A percentile compares a stretch with the other conserved stretches of the same genome.
Conservation (phyloP, 2,329 filamentous ascomycete species). For the Neopestalotiopsis sp. region DNA sequence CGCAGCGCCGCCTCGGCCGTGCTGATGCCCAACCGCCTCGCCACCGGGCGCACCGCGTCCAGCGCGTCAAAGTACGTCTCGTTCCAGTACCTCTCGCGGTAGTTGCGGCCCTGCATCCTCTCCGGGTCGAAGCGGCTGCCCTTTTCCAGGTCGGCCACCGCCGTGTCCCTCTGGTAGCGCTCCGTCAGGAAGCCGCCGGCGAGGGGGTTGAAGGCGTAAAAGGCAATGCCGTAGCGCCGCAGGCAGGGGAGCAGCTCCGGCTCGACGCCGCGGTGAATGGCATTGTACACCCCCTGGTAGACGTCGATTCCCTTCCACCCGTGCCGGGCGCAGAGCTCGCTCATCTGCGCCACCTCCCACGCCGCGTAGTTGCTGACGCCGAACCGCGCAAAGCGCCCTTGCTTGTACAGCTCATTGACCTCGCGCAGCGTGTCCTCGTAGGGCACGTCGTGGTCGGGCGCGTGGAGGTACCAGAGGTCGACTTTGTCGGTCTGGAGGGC, state of each 20-base stretch:
- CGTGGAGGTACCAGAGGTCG: constrained; percentile 49
- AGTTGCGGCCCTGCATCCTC: constrained; percentile 11
- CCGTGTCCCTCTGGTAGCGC: constrained; percentile 10
- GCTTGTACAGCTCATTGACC: constrained; percentile 45
- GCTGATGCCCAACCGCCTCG: constrained; percentile 14
- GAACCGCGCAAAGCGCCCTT: constrained; percentile 50
- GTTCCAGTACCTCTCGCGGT: constrained; percentile 16
- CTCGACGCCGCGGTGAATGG: constrained; percentile 47
- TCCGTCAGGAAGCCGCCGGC: constrained; percentile 22
- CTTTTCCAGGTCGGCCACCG: background rate
- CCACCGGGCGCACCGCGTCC: constrained; percentile 15
- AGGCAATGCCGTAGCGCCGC: constrained; percentile 46
- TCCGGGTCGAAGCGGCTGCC: constrained; percentile 18
- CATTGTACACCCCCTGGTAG: constrained; percentile 56
- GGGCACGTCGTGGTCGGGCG: constrained; percentile 48
- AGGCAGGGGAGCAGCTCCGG: constrained; percentile 47
- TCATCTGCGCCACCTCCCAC: constrained; percentile 48
- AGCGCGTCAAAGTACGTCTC: constrained; percentile 21
- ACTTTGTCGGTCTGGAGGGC: constrained; percentile 27
- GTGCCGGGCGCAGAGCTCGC: constrained; percentile 47
- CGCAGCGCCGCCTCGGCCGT: constrained; percentile 20
- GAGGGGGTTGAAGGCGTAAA: constrained; percentile 46
- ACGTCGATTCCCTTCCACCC: constrained; percentile 48
- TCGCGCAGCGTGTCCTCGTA: constrained; percentile 47
- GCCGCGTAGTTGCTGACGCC: constrained; percentile 53